Base-by-base conservation (phyloP, 2,329 filamentous ascomycete species). In the Daldinia eschscholtzii region DNA sequence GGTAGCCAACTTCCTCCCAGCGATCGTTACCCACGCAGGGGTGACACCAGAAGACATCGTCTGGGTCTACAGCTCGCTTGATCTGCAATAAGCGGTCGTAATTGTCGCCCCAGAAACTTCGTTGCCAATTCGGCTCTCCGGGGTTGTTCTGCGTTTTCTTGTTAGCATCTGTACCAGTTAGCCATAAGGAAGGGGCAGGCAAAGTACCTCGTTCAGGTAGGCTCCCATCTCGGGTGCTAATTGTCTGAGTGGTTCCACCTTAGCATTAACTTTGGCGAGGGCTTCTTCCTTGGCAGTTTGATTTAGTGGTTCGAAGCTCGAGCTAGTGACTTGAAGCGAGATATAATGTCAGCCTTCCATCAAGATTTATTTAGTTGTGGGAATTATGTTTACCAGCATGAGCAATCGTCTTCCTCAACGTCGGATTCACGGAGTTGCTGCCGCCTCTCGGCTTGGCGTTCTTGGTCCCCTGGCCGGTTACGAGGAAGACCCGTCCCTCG, bases 41-140 rank as follows among this genome's bases (percentile, higher is more conserved):
- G 12, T 80, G 71, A 64, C 84, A 86, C 79, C 83, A 85, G 13
- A 87, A 81, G 1, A 86, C 78, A 57, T 85, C 83, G 0, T 76
- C 62, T 0, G 84, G 85, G 66, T 87, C 85, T n/a, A 84, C 74
- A 0, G 69, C 50, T 12, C 78, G 77, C 76, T 87, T 87, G 59
- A 87, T 83, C 12, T 73, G 52, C 0, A 83, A 70, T 3, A 87
- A 74, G 1, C 79, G 78, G 13, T 78, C 72, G 68, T 87, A 87
- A 52, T 86, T 85, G 10, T 73, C 72, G 0, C 81, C 82, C 82
- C 82, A 85, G 68, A 83, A 85, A 0, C 78, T 76, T 6, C 76
- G 73, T 42, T 81, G 79, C 75, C 80, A 83, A 20, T 82, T 69
- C 1, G 77, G 76, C 12, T 82, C 81, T n/a, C 74, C 78, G 0